These are phyloP conservation scores for Colletotrichum sp. DNA, from an alignment of 2,329 filamentous ascomycete genomes.

Conservation along the genomic window DNA sequence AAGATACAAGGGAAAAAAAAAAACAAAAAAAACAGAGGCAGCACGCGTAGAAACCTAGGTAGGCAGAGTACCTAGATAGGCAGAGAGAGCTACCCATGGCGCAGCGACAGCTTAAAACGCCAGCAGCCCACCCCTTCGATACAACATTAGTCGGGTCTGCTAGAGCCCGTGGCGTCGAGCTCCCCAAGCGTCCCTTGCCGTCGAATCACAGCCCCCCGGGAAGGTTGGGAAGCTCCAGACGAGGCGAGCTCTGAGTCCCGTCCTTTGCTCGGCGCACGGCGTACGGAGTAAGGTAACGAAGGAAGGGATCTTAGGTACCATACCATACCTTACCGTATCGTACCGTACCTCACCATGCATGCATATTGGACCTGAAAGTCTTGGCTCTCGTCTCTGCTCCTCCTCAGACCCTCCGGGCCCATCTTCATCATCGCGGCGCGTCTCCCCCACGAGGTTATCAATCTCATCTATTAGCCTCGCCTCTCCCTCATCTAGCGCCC, in stretches of 20 bases:
- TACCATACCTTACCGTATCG: background rate
- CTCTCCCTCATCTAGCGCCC: slow-evolving; percentile 1
- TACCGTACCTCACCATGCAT: background rate
- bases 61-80: no score
- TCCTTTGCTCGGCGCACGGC: no score
- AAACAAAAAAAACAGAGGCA: no score
- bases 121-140: slow-evolving; percentile 11
- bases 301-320: no score
- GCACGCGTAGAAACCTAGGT: no score
- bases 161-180: background rate
- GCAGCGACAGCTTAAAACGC: slow-evolving; percentile 6
- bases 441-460: slow-evolving; percentile 10
- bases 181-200: slow-evolving; percentile 2
- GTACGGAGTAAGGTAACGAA: no score
- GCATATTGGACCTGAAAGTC: background rate
- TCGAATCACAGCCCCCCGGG: background rate
- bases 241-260: background rate
- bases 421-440: background rate
- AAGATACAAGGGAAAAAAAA: no score
- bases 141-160: slow-evolving; percentile 13
- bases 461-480: slow-evolving; percentile 12
- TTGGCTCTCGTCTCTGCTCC: background rate
- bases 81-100: background rate
- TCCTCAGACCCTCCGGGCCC: slow-evolving; percentile 11
- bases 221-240: background rate